Conservation (phyloP, 495 filamentous ascomycete species). For the Aspergillus wentii region DNA sequence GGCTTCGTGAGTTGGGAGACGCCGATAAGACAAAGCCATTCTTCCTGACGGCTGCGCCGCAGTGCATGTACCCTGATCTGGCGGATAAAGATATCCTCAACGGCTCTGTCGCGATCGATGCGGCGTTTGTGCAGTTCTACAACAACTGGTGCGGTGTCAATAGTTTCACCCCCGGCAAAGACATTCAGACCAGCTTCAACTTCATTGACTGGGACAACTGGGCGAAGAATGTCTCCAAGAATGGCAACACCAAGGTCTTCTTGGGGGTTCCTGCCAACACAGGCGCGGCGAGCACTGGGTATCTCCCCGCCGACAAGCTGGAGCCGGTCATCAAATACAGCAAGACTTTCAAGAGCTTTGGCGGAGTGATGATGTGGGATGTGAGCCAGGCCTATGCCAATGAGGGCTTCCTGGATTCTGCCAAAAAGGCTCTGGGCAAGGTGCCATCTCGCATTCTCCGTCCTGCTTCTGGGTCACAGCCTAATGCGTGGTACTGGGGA, state of each 20-base stretch:
- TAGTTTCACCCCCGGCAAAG: conserved; percentile 39
- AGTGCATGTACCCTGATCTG: conserved; percentile 62
- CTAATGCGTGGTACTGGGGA: not conserved
- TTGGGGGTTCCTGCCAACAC: conserved; percentile 61
- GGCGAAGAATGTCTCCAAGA: conserved; percentile 56
- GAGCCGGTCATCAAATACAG: conserved; percentile 43
- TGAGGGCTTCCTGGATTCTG: conserved; percentile 46
- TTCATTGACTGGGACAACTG: conserved; percentile 68
- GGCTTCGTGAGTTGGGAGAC: conserved; percentile 51
- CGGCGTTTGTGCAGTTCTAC: conserved; percentile 70
- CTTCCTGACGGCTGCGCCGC: conserved; percentile 63
- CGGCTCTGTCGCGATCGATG: conserved; percentile 52
- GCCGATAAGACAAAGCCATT: conserved; percentile 44
- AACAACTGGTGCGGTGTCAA: conserved; percentile 65
- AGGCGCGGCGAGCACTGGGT: conserved; percentile 54
- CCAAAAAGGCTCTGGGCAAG: conserved; percentile 24
- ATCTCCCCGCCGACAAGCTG: conserved; percentile 42
- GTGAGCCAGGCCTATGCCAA: conserved; percentile 57
- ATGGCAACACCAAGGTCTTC: conserved; percentile 59
- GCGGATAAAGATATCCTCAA: conserved; percentile 54
- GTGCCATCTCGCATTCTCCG: no score
- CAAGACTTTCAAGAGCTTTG: conserved; percentile 55
- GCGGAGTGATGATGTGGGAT: conserved; percentile 73
- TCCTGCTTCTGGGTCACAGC: no score
- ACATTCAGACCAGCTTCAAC: conserved; percentile 58